These are phyloP conservation scores for Phytophthora litchii DNA, from an alignment of 352 stramenopile species.

Conservation along the genomic window DNA sequence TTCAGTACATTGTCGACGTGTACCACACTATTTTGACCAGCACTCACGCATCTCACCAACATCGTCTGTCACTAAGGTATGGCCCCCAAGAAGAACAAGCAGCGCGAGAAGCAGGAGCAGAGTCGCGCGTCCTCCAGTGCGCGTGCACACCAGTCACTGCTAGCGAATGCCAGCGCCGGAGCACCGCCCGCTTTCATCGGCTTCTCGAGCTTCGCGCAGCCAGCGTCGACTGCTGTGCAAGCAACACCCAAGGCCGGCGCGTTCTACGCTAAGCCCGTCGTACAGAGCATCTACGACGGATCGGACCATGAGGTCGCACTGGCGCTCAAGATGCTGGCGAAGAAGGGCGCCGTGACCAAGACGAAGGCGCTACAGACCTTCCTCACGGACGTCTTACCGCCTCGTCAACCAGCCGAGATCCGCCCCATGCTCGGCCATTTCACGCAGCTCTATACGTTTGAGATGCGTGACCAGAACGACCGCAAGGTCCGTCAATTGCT, in stretches of 20 bases:
- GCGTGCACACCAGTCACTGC: slow-evolving; percentile 70
- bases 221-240: slow-evolving; percentile 20
- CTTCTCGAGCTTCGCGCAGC: slow-evolving; percentile 69
- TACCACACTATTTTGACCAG: slow-evolving; percentile 18
- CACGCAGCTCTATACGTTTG: slow-evolving; percentile 76
- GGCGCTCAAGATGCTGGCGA: slow-evolving; percentile 86
- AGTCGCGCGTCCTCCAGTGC: slow-evolving; percentile 80
- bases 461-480: slow-evolving; percentile 88
- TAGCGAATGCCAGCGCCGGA: slow-evolving; percentile 35
- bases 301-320: slow-evolving; percentile 77
- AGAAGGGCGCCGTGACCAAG: slow-evolving; percentile 85
- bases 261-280: slow-evolving; percentile 19
- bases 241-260: slow-evolving; percentile 20
- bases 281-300: slow-evolving; percentile 77
- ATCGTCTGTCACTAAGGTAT: slow-evolving; percentile 24
- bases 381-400: slow-evolving; percentile 61
- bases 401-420: slow-evolving; percentile 59
- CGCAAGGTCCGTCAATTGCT: slow-evolving; percentile 78
- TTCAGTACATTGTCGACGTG: slow-evolving; percentile 8
- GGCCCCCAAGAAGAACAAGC: slow-evolving; percentile 84
- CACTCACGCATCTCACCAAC: slow-evolving; percentile 24
- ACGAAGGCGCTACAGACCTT: slow-evolving; percentile 79
- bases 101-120: slow-evolving; percentile 88
- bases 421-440: slow-evolving; percentile 80
- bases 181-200: slow-evolving; percentile 63